Evolutionary conservation across 495 filamentous ascomycete species (phyloP).

Genomic region (Penicillium antarcticum): DNA sequence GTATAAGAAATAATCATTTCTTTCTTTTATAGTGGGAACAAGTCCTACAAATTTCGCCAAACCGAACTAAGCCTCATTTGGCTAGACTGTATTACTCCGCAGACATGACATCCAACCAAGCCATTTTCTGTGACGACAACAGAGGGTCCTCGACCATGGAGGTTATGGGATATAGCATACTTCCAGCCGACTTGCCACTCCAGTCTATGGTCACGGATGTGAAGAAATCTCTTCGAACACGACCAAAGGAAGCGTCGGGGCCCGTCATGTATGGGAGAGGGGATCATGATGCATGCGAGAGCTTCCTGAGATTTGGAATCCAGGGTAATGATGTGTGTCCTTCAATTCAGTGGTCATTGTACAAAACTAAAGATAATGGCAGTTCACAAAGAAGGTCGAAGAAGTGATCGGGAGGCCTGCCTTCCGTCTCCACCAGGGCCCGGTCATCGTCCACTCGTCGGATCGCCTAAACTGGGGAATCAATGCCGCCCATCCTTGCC

Average conservation of each 20-base stretch:
- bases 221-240: not conserved
- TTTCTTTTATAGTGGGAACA: no score
- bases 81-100: not conserved
- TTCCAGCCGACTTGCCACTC: not conserved
- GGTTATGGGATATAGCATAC: not conserved
- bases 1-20: no score
- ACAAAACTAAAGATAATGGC: not conserved
- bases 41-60: not conserved
- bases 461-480: not conserved
- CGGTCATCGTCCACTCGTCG: not conserved
- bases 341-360: not conserved
- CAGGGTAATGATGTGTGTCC: not conserved
- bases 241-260: not conserved
- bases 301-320: constrained; percentile 1
- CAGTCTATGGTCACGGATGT: not conserved
- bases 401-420: not conserved
- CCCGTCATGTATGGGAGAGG: not conserved
- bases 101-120: constrained; percentile 1
- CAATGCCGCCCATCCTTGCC: not conserved
- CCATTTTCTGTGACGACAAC: not conserved
- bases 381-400: constrained; percentile 1
- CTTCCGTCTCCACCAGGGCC: constrained; percentile 1
- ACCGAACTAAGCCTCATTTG: not conserved
- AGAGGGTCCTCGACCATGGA: not conserved
- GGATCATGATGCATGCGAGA: not conserved